Conservation (phyloP, 345 rosid genomes). For the Gossypium turneri region DNA sequence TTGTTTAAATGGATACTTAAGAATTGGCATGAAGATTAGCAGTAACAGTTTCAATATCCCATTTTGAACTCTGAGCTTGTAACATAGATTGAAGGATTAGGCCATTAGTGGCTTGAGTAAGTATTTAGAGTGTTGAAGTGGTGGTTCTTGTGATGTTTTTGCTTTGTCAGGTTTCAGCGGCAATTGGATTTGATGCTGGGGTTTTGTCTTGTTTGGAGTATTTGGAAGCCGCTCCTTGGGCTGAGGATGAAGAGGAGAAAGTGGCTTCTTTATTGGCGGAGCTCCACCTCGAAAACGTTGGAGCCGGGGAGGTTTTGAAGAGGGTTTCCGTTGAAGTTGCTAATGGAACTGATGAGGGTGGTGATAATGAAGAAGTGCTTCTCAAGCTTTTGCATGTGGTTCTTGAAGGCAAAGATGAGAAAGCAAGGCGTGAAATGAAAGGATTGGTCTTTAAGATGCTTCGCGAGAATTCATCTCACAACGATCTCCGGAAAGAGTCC, state of each 20-base stretch:
- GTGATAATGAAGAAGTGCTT: conserved; percentile 71
- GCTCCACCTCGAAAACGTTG: conserved; percentile 85
- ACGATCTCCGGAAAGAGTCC: conserved; percentile 81
- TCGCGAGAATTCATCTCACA: conserved; percentile 84
- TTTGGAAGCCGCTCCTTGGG: conserved; percentile 99
- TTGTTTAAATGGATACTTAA: not conserved
- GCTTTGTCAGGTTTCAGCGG: conserved; percentile 78
- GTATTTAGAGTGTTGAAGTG: conserved; percentile 9
- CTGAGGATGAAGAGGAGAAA: conserved; percentile 95
- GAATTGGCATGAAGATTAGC: not conserved
- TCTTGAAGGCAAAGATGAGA: conserved; percentile 95
- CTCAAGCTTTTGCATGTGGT: conserved; percentile 83
- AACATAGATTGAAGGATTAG: not conserved
- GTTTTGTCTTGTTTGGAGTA: conserved; percentile 92
- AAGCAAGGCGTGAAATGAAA: conserved; percentile 98
- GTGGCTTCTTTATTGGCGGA: conserved; percentile 80
- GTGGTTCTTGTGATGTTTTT: conserved; percentile 24
- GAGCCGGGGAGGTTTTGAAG: conserved; percentile 89
- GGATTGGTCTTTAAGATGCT: conserved; percentile 91
- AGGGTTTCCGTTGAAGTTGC: conserved; percentile 75
- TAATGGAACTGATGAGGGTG: conserved; percentile 44
- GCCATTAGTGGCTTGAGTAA: not conserved
- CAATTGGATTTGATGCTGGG: conserved; percentile 96
- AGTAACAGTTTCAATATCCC: not conserved
- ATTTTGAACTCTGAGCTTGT: not conserved